Evolutionary conservation across 2,329 filamentous ascomycete genomes (phyloP).

Genomic region (Nannizziopsis arthrosporioides): DNA sequence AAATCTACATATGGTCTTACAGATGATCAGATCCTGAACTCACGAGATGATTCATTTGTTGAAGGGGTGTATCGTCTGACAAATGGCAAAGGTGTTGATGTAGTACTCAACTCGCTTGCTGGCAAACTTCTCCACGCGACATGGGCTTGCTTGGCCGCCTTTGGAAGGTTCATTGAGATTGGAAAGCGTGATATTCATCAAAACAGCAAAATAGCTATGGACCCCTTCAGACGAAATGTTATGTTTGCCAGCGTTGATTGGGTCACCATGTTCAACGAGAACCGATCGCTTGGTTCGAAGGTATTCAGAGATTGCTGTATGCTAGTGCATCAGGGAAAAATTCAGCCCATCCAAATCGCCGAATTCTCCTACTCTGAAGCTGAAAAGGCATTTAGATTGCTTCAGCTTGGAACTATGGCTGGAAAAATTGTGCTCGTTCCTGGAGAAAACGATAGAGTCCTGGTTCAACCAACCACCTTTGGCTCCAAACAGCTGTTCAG

Average conservation of each 20-base stretch:
- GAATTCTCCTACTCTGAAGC: constrained; percentile 15
- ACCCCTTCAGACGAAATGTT: constrained; percentile 23
- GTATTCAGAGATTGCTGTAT: constrained; percentile 1
- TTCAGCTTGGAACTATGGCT: constrained; percentile 23
- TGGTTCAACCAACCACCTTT: constrained; percentile 13
- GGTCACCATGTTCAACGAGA: constrained; percentile 11
- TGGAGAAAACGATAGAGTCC: constrained; percentile 8
- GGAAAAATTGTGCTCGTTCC: constrained; percentile 19
- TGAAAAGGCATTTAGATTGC: constrained; percentile 18
- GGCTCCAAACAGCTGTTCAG: constrained; percentile 11
- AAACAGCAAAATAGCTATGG: constrained; percentile 11
- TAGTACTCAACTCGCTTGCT: constrained; percentile 15
- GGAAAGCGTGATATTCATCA: constrained; percentile 9
- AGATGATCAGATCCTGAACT: constrained; percentile 19
- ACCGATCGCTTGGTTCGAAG: constrained; percentile 4
- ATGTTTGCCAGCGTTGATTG: constrained; percentile 22
- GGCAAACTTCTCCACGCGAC: constrained; percentile 12
- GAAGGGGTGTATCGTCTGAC: constrained; percentile 18
- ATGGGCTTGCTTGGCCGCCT: constrained; percentile 13
- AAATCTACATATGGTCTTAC: constrained; percentile 17
- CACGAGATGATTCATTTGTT: constrained; percentile 17
- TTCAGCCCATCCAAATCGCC: constrained; percentile 11
- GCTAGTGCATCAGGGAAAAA: constrained; percentile 12
- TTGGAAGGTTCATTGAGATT: constrained; percentile 25
- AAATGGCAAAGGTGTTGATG: constrained; percentile 16